A percentile compares a stretch with the other conserved stretches of the same genome.
These are phyloP conservation scores for Ostreobium quekettii DNA, from an alignment of 139 green algal genomes.

Conservation along the genomic window DNA sequence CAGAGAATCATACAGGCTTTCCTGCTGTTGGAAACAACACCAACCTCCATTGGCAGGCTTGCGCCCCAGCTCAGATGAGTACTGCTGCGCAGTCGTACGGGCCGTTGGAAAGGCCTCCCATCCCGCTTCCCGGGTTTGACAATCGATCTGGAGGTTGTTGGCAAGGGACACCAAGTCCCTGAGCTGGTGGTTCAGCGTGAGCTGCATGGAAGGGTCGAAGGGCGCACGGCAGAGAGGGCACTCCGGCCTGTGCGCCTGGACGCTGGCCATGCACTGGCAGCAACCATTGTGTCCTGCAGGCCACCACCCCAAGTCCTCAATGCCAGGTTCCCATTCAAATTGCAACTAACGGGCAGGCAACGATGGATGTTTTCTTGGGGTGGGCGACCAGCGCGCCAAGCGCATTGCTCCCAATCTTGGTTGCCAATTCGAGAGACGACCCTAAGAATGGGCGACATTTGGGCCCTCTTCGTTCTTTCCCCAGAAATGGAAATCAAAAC, in stretches of 20 bases:
- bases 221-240: constrained; percentile 53
- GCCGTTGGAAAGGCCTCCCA: constrained; percentile 56
- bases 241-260: constrained; percentile 37
- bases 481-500: too few relatives aligned
- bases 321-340: not conserved
- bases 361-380: too few relatives aligned
- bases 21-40: too few relatives aligned
- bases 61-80: constrained; percentile 26
- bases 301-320: not conserved
- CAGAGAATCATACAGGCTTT: too few relatives aligned
- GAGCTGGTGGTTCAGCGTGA: constrained; percentile 46
- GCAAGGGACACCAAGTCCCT: constrained; percentile 46
- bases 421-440: not conserved
- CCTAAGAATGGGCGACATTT: too few relatives aligned
- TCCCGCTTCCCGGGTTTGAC: constrained; percentile 32
- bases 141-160: constrained; percentile 43
- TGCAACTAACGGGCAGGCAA: not conserved
- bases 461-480: too few relatives aligned
- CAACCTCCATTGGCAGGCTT: too few relatives aligned
- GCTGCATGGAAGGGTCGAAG: constrained; percentile 32
- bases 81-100: constrained; percentile 26
- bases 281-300: constrained; percentile 59
- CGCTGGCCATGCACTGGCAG: constrained; percentile 43
- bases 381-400: not conserved
- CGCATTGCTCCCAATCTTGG: not conserved